A percentile compares a stretch with the other conserved stretches of the same genome.
Evolutionary conservation across 352 stramenopile genomes (phyloP).

Genomic region (Pythium sukuiense): DNA sequence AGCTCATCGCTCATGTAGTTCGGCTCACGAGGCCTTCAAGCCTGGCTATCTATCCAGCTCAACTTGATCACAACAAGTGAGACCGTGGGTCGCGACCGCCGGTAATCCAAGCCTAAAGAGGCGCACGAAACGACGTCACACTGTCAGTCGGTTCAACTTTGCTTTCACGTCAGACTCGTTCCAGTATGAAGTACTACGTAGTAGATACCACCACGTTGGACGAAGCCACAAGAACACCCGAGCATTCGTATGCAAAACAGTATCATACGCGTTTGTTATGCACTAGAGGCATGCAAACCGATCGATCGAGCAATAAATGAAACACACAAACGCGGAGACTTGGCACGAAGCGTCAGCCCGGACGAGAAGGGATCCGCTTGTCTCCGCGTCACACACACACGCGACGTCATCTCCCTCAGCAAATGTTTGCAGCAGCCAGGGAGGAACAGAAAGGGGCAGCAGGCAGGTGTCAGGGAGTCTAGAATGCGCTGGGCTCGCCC

Average conservation of each 20-base stretch:
- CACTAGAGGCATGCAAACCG: background rate
- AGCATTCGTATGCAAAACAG: background rate
- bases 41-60: background rate
- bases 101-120: constrained; percentile 14
- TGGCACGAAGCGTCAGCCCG: background rate
- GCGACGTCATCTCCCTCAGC: background rate
- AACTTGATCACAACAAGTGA: background rate
- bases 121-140: constrained; percentile 30
- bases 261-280: constrained; percentile 3
- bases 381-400: background rate
- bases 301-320: constrained; percentile 5
- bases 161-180: too few relatives aligned
- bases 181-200: too few relatives aligned
- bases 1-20: background rate
- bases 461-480: background rate
- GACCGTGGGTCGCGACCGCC: background rate
- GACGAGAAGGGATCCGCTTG: background rate
- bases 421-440: background rate
- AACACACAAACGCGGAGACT: constrained; percentile 3
- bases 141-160: background rate
- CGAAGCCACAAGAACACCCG: background rate
- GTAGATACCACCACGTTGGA: too few relatives aligned
- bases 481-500: constrained; percentile 16
- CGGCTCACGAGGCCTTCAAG: too few relatives aligned
- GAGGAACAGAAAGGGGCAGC: background rate